Conservation (phyloP, 805 yeast species). For the Kuraishia borneana region DNA sequence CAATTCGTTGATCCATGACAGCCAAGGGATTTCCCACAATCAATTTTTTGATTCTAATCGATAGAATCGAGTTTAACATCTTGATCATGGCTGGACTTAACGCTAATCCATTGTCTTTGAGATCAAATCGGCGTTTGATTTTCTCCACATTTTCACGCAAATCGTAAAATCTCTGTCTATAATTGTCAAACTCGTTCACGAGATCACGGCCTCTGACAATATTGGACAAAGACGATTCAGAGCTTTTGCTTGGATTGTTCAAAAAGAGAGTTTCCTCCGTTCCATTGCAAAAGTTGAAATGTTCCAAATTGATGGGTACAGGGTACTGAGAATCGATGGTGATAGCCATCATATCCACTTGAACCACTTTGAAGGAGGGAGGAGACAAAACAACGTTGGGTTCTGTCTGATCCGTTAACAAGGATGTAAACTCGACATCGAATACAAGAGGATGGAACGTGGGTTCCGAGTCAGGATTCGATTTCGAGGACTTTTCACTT, state of each 20-base stretch:
- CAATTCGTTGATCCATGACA: not conserved
- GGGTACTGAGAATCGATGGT: not conserved
- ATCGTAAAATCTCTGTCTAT: not conserved
- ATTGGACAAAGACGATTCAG: not conserved
- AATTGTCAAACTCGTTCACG: not conserved
- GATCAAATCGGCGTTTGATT: not conserved
- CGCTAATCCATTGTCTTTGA: not conserved
- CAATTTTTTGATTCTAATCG: not conserved
- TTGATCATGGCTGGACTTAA: not conserved
- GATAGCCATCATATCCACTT: not conserved
- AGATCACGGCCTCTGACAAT: not conserved
- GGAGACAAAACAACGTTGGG: not conserved
- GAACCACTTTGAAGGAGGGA: not conserved
- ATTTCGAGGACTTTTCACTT: too few relatives aligned
- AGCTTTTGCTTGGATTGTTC: not conserved
- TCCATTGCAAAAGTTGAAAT: not conserved
- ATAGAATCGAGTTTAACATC: not conserved
- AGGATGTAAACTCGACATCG: not conserved
- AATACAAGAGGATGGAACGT: not conserved
- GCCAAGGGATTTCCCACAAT: not conserved
- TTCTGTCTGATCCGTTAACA: not conserved
- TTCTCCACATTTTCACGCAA: not conserved
- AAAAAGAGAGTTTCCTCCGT: not conserved
- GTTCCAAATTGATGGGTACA: not conserved
- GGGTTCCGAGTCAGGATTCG: not conserved